A percentile compares a stretch with the other conserved stretches of the same genome.
These are phyloP conservation scores for Suillus brevipes DNA, from an alignment of 768 basidiomycete species.

Conservation along the genomic window DNA sequence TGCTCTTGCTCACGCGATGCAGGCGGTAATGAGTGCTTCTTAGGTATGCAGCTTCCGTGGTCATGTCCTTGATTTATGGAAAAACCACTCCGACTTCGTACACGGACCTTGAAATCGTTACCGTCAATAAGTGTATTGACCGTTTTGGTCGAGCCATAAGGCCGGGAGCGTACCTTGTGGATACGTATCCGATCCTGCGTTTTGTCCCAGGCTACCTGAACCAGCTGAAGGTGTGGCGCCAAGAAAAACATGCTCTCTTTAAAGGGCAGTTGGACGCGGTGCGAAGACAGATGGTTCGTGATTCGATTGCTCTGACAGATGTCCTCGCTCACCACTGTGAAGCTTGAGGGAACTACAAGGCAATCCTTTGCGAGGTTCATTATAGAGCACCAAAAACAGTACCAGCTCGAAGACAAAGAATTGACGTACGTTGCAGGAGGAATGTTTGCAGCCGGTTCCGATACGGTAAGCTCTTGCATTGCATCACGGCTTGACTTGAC, in stretches of 20 bases:
- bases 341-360: conserved; percentile 26
- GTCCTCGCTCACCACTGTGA: neutral
- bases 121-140: conserved; percentile 25
- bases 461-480: conserved; percentile 33
- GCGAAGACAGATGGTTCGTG: conserved; percentile 29
- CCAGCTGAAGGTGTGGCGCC: conserved; percentile 54
- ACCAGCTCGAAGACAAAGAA: conserved; percentile 35
- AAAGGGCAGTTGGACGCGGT: conserved; percentile 30
- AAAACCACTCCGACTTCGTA: conserved; percentile 33
- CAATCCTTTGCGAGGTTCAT: conserved; percentile 39
- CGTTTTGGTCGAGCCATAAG: conserved; percentile 29
- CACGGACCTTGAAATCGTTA: conserved; percentile 35
- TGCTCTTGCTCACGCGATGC: neutral
- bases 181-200: conserved; percentile 23
- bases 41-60: neutral
- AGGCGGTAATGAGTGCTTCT: neutral
- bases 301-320: neutral
- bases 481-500: neutral
- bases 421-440: conserved; percentile 41
- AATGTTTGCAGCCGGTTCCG: conserved; percentile 45
- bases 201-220: conserved; percentile 40
- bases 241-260: conserved; percentile 38
- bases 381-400: conserved; percentile 36
- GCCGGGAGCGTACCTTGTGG: conserved; percentile 29
- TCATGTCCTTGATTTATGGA: neutral